phyloP scores from a whole-genome alignment of 768 basidiomycete species.

The Serendipita indica region DNA sequence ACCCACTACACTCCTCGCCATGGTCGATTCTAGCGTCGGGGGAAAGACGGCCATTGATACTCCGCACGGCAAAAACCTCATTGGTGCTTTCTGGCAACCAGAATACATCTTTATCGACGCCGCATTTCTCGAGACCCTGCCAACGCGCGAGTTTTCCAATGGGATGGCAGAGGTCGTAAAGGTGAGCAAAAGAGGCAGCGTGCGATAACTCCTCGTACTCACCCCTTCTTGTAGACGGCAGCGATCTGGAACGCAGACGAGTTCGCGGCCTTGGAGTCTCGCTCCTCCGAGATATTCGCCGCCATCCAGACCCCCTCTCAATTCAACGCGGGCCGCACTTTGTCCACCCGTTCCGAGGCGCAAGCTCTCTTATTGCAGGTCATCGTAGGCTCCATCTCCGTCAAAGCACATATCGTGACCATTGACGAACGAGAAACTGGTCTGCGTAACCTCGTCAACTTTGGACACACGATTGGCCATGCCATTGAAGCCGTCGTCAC shows the following conservation, averaged over 20 bases:
- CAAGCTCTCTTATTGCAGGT: conserved; percentile 79
- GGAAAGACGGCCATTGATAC: conserved; percentile 99
- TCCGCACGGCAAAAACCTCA: conserved; percentile 93
- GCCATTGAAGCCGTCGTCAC: conserved; percentile 95
- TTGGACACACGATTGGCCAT: conserved; percentile 96
- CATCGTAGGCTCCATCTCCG: conserved; percentile 83
- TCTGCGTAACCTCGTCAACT: conserved; percentile 95
- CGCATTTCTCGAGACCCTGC: conserved; percentile 87
- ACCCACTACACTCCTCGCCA: conserved; percentile 89
- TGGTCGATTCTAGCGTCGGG: conserved; percentile 97
- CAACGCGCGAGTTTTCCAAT: conserved; percentile 87
- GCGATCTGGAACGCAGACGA: conserved; percentile 95
- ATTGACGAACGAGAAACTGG: conserved; percentile 94
- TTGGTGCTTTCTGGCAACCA: conserved; percentile 98
- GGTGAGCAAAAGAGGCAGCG: conserved; percentile 33
- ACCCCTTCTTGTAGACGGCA: conserved; percentile 53
- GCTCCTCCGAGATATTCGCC: conserved; percentile 67
- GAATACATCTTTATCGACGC: conserved; percentile 95
- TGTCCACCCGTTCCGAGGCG: conserved; percentile 50
- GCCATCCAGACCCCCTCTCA: conserved; percentile 64
- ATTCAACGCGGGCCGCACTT: conserved; percentile 40
- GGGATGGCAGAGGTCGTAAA: conserved; percentile 99
- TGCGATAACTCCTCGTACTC: background rate
- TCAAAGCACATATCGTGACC: conserved; percentile 95
- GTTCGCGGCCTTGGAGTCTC: conserved; percentile 77